Conservation (phyloP, 306 rosid species). For the Ochetophila trinervis region DNA sequence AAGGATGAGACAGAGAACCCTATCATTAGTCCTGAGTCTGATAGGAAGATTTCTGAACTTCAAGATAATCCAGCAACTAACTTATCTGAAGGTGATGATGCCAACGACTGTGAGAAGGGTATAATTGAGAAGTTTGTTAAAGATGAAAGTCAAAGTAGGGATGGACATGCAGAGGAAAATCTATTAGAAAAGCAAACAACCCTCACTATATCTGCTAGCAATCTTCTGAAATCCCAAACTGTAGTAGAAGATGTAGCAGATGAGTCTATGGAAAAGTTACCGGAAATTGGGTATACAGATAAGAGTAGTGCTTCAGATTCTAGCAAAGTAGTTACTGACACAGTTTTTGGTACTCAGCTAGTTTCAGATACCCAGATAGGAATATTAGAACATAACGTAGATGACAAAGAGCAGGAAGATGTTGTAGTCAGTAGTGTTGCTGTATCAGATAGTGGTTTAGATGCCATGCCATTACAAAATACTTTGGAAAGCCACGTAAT, state of each 20-base stretch:
- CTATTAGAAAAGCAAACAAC: conserved; percentile 6
- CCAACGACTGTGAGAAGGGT: conserved; percentile 15
- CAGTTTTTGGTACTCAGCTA: background rate
- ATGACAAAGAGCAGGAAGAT: conserved; percentile 23
- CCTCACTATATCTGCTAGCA: conserved; percentile 15
- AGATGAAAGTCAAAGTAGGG: conserved; percentile 29
- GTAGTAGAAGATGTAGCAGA: conserved; percentile 33
- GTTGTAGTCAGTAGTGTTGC: conserved; percentile 28
- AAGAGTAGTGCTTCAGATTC: conserved; percentile 16
- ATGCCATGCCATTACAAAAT: conserved; percentile 23
- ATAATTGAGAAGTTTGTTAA: conserved; percentile 24
- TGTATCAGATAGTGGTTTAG: conserved; percentile 21
- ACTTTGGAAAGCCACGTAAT: conserved; percentile 25
- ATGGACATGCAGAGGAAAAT: conserved; percentile 19
- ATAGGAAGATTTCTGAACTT: conserved; percentile 22
- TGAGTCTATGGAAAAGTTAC: conserved; percentile 24
- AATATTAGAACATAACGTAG: conserved; percentile 26
- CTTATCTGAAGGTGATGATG: conserved; percentile 20
- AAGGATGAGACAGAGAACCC: background rate
- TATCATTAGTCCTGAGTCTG: conserved; percentile 19
- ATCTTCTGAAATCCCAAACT: conserved; percentile 22
- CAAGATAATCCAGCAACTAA: conserved; percentile 28
- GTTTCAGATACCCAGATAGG: conserved; percentile 16
- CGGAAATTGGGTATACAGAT: conserved; percentile 24
- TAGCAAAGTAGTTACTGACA: conserved; percentile 11